Percentiles rank a stretch among this genome's conserved stretches.
Conservation (phyloP, 352 stramenopile species). For the Pseudoperonospora humuli region DNA sequence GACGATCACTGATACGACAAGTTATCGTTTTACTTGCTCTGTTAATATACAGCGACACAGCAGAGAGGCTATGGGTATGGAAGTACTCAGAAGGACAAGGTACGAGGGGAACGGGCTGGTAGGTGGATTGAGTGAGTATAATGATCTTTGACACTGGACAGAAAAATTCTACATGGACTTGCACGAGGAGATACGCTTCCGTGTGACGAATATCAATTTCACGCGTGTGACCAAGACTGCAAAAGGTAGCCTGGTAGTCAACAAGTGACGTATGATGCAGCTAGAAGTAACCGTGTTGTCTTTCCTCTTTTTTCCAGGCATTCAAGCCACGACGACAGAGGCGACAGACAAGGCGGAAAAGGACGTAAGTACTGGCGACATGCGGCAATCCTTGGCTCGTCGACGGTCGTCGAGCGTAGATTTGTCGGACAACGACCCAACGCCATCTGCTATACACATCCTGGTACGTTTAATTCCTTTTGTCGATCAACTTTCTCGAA, state of each 20-base stretch:
- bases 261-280: background rate
- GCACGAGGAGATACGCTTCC: constrained; percentile 82
- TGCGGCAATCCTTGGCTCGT: constrained; percentile 62
- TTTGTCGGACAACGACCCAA: constrained; percentile 75
- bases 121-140: background rate
- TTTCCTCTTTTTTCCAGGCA: constrained; percentile 29
- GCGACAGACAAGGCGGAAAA: constrained; percentile 58
- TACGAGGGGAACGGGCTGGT: background rate
- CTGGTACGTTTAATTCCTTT: constrained; percentile 34
- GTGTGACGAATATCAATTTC: constrained; percentile 85
- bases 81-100: constrained; percentile 79
- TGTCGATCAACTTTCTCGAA: background rate
- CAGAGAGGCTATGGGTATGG: constrained; percentile 78
- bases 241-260: constrained; percentile 28
- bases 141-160: background rate
- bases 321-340: constrained; percentile 79
- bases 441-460: constrained; percentile 77
- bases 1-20: too few relatives aligned
- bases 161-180: constrained; percentile 86
- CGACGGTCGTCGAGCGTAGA: constrained; percentile 78
- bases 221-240: constrained; percentile 85
- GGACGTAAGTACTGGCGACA: constrained; percentile 41
- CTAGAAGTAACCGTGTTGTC: background rate
- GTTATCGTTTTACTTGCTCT: background rate
- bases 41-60: constrained; percentile 40